A percentile compares a stretch with the other conserved stretches of the same genome.
Evolutionary conservation across 176 grass and related monocot species (phyloP).

Genomic region (Oryza australiensis): DNA sequence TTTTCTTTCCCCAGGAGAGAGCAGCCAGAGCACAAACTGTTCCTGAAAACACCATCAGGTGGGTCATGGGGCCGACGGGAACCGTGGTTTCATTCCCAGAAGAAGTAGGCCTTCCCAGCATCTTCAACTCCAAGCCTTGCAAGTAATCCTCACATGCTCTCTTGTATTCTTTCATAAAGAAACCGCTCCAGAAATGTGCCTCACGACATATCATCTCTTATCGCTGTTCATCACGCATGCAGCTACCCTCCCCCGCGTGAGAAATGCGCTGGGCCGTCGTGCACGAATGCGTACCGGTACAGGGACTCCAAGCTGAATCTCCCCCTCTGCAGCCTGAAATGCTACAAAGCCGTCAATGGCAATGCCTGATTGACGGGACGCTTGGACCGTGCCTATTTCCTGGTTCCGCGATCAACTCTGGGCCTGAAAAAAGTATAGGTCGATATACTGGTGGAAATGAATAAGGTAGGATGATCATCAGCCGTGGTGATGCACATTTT

Average conservation of each 20-base stretch:
- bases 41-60: conserved; percentile 47
- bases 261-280: conserved; percentile 64
- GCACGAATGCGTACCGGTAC: conserved; percentile 58
- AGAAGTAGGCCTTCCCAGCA: conserved; percentile 75
- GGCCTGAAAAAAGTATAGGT: background rate
- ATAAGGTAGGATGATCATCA: background rate
- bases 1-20: conserved; percentile 52
- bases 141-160: conserved; percentile 41
- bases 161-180: background rate
- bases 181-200: background rate
- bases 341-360: conserved; percentile 57
- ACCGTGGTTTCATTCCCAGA: conserved; percentile 74
- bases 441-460: background rate
- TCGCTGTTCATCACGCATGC: background rate
- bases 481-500: background rate
- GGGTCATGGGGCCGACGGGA: conserved; percentile 72
- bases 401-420: background rate
- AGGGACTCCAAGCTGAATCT: conserved; percentile 77
- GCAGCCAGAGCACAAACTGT: conserved; percentile 48
- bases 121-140: conserved; percentile 74
- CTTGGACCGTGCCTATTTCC: background rate
- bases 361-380: conserved; percentile 13
- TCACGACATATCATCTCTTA: background rate
- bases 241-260: conserved; percentile 78
- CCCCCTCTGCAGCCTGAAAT: conserved; percentile 78